These are phyloP conservation scores for Prunus yedoensis DNA, from an alignment of 331 rosid genomes.

Conservation along the genomic window DNA sequence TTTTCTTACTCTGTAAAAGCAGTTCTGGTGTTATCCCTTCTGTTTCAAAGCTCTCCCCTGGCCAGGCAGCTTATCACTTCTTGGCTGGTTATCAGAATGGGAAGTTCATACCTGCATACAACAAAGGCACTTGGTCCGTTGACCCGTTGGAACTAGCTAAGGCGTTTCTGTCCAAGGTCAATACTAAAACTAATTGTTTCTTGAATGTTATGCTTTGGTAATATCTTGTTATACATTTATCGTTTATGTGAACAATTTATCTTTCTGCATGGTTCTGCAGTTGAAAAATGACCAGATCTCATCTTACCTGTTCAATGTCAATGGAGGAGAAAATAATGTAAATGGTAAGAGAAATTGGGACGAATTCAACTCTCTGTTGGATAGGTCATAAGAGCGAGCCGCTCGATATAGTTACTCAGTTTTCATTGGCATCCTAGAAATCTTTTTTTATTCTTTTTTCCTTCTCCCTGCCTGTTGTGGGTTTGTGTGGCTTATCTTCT, in stretches of 20 bases:
- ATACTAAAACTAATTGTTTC: neutral
- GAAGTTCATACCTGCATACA: slow-evolving; percentile 46
- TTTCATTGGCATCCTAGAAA: neutral
- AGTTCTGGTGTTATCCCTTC: slow-evolving; percentile 42
- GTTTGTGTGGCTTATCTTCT: too few relatives aligned
- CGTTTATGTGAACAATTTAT: neutral
- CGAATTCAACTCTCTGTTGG: neutral
- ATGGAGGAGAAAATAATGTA: slow-evolving; percentile 22
- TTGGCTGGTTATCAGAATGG: slow-evolving; percentile 50
- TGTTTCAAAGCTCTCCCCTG: slow-evolving; percentile 44
- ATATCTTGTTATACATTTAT: neutral
- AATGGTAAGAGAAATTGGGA: slow-evolving; percentile 22
- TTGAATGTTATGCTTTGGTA: neutral
- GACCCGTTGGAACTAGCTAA: slow-evolving; percentile 37
- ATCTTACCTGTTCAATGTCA: slow-evolving; percentile 39
- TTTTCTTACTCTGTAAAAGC: slow-evolving; percentile 16
- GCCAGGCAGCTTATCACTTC: slow-evolving; percentile 55
- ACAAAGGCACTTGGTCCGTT: slow-evolving; percentile 29
- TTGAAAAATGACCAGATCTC: slow-evolving; percentile 40
- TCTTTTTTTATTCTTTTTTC: neutral
- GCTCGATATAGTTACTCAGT: neutral
- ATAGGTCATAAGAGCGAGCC: neutral
- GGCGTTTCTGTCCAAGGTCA: slow-evolving; percentile 36
- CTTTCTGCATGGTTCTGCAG: slow-evolving; percentile 29
- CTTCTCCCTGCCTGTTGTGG: too few relatives aligned